phyloP scores from a whole-genome alignment of 23 red algal species.

The Gracilaria vermiculophylla region DNA sequence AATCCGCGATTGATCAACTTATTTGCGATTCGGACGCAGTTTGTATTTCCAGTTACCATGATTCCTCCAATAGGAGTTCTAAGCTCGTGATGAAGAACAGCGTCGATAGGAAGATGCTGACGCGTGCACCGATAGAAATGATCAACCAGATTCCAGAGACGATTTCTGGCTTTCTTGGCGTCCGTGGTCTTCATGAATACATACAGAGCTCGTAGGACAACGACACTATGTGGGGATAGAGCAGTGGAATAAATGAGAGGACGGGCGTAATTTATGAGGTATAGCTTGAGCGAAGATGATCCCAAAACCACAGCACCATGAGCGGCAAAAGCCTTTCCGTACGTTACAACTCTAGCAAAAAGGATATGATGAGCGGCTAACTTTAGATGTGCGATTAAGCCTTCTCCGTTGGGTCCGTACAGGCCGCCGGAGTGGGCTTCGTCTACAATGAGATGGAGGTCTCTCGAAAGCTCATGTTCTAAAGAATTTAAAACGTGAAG shows the following conservation, averaged over 20 bases:
- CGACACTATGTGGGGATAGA: slow-evolving; percentile 54
- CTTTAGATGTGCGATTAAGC: slow-evolving; percentile 39
- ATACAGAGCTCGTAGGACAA: slow-evolving; percentile 65
- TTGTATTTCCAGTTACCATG: slow-evolving; percentile 52
- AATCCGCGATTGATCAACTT: slow-evolving; percentile 45
- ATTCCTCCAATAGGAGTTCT: slow-evolving; percentile 71
- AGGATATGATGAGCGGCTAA: slow-evolving; percentile 58
- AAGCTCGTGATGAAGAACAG: not conserved
- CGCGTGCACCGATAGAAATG: slow-evolving; percentile 24
- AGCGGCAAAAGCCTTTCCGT: slow-evolving; percentile 91
- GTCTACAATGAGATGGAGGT: slow-evolving; percentile 74
- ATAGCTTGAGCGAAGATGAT: slow-evolving; percentile 30
- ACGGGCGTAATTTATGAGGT: slow-evolving; percentile 92
- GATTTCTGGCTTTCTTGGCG: slow-evolving; percentile 15
- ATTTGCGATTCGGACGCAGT: slow-evolving; percentile 54
- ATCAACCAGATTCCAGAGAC: slow-evolving; percentile 37
- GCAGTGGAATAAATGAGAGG: slow-evolving; percentile 95
- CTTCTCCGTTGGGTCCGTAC: slow-evolving; percentile 70
- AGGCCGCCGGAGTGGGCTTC: slow-evolving; percentile 95
- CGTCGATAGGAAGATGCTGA: not conserved
- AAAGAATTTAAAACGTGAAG: slow-evolving; percentile 29
- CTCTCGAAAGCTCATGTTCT: slow-evolving; percentile 5
- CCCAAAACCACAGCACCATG: slow-evolving; percentile 84
- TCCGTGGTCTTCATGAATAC: not conserved
- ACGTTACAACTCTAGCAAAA: slow-evolving; percentile 88